These are phyloP conservation scores for Ceratocystis lukuohia DNA, from an alignment of 2,329 filamentous ascomycete genomes.

Conservation along the genomic window DNA sequence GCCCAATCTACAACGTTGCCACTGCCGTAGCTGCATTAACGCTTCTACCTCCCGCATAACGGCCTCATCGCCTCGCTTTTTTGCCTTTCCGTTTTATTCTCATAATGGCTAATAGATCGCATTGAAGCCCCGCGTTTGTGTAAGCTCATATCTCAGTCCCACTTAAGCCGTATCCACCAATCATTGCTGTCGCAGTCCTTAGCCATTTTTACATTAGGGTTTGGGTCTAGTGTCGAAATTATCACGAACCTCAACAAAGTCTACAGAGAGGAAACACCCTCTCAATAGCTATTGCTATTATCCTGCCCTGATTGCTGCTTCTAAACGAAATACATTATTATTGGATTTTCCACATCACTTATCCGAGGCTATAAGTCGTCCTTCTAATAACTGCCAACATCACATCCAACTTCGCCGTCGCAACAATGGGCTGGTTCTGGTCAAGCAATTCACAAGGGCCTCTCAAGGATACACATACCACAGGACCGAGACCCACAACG, in stretches of 20 bases:
- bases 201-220: neutral
- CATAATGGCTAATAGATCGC: too few species aligned
- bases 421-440: slow-evolving; percentile 50
- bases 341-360: too few species aligned
- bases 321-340: too few species aligned
- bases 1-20: neutral
- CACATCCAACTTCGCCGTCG: neutral
- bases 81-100: neutral
- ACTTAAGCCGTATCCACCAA: neutral
- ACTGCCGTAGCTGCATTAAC: neutral
- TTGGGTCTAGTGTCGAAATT: neutral
- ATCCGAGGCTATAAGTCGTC: neutral
- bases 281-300: neutral
- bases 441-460: slow-evolving; percentile 28
- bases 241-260: neutral
- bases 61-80: neutral
- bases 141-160: neutral
- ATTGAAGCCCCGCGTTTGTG: too few species aligned
- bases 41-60: neutral
- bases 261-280: neutral
- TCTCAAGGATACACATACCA: slow-evolving; percentile 5
- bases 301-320: too few species aligned
- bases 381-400: neutral
- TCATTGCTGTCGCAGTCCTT: neutral
- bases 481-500: neutral